Base-by-base conservation (phyloP, 225 moss, liverwort and hornwort species). In the Pseudisothecium myosuroides region DNA sequence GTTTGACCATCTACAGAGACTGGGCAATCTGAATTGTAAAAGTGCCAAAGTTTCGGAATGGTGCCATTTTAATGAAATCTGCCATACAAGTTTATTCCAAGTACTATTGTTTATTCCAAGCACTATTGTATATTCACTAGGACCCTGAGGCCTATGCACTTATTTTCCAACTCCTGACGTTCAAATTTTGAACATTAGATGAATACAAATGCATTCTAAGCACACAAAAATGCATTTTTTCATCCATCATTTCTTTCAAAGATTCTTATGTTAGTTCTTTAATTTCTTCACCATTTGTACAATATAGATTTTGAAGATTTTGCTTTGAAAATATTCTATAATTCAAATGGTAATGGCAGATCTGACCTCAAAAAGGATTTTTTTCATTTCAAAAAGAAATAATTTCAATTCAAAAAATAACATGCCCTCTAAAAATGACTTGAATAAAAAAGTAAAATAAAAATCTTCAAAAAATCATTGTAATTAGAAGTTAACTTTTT, bases 341-440 rank as follows among this genome's bases (percentile, higher is more conserved):
- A 23, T 67, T 22, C 6, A 67, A 67, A 67, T 0, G 12, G 0
- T n/a, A 67, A 37, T 67, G 11, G 12, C 39, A 68, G 23, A 13
- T 2, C 0, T 68, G 0, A n/a, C 23, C 1, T n/a, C 2, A 39
- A 39, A 39, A 23, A 23, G 2, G 13, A n/a, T 22, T 1, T 45
- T 68, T 23, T 6, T n/a, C n/a, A n/a, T n/a, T n/a, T n/a, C n/a
- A n/a, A n/a, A n/a, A n/a, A n/a, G n/a, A n/a, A n/a, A n/a, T n/a
- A n/a, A n/a, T n/a, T 68, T n/a, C 1, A n/a, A 0, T 13, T 68
- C 22, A 68, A 23, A 68, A 37, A 22, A n/a, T 68, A n/a, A 22
- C n/a, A n/a, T n/a, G n/a, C 22, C 13, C 22, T n/a, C n/a, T 2
- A 13, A 68, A 52, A 15, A 52, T 52, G 52, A 52, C 52, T 52